These are phyloP conservation scores for Hypomontagnella submonticulosa DNA, from an alignment of 495 filamentous ascomycete species.

Conservation along the genomic window DNA sequence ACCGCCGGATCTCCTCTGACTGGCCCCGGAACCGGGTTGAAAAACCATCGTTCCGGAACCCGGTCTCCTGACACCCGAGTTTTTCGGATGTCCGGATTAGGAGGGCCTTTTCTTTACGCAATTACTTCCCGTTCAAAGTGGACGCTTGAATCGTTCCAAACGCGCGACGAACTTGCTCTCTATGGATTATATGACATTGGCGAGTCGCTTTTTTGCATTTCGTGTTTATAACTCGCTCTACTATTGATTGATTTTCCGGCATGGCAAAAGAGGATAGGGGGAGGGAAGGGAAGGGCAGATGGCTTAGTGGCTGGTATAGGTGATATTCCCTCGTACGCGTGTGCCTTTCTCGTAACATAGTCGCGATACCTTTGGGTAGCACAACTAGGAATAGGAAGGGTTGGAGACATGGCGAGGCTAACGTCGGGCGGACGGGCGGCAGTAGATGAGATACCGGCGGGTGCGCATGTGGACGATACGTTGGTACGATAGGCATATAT, in stretches of 20 bases:
- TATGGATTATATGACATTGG: background rate
- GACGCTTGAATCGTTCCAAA: conserved; percentile 6
- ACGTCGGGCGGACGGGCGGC: conserved; percentile 2
- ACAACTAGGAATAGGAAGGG: background rate
- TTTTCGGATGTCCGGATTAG: background rate
- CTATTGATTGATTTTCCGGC: background rate
- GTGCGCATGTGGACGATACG: conserved; percentile 11
- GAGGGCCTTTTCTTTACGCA: background rate
- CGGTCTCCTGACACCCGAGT: background rate
- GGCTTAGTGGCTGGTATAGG: background rate
- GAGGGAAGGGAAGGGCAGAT: background rate
- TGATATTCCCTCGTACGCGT: conserved; percentile 1
- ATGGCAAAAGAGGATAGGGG: background rate
- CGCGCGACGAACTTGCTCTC: background rate
- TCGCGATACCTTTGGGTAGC: background rate
- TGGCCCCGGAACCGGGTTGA: background rate
- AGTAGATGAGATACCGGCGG: conserved; percentile 1
- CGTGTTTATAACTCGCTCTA: too few relatives aligned
- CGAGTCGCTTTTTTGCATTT: too few relatives aligned
- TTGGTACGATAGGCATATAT: conserved; percentile 29
- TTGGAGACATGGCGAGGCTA: background rate
- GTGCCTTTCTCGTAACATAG: conserved; percentile 1
- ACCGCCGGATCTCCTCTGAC: background rate
- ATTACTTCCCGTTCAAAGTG: conserved; percentile 2
- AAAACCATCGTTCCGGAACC: background rate